These are phyloP conservation scores for Pseudognaphalium luteoalbum DNA, from an alignment of 129 eudicot species.

Conservation along the genomic window DNA sequence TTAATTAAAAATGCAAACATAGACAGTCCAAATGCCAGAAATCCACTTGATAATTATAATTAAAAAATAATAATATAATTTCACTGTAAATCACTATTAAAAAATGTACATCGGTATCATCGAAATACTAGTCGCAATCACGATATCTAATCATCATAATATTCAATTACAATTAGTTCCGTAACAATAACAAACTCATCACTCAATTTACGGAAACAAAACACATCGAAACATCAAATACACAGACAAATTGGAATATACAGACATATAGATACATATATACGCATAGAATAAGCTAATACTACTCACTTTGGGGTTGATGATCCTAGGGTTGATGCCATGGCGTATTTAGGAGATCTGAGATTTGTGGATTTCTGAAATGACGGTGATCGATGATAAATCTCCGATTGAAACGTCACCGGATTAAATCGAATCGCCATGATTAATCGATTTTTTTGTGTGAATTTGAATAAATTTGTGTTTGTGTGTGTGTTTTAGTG, in stretches of 20 bases:
- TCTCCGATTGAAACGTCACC: conserved; percentile 49
- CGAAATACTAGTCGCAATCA: conserved; percentile 26
- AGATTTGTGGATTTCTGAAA: conserved; percentile 37
- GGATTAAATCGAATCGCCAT: conserved; percentile 73
- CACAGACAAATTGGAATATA: not conserved
- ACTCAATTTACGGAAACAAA: conserved; percentile 14
- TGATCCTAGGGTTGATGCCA: conserved; percentile 76
- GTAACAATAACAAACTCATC: conserved; percentile 6
- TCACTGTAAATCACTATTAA: not conserved
- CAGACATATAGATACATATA: not conserved
- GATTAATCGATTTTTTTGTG: not conserved
- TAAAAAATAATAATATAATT: not conserved
- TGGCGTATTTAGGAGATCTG: conserved; percentile 76
- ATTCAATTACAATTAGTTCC: conserved; percentile 9
- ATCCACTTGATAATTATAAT: not conserved
- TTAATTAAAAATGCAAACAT: conserved; percentile 23
- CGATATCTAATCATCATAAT: not conserved
- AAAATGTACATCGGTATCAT: conserved; percentile 1
- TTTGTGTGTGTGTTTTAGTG: conserved; percentile 8
- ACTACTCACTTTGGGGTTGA: conserved; percentile 51
- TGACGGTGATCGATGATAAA: conserved; percentile 47
- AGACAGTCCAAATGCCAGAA: conserved; percentile 22
- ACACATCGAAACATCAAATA: conserved; percentile 1
- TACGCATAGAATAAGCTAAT: not conserved
- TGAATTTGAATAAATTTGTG: not conserved